Evolutionary conservation across 2,329 filamentous ascomycete species (phyloP).

Genomic region (Botrytis medusae): DNA sequence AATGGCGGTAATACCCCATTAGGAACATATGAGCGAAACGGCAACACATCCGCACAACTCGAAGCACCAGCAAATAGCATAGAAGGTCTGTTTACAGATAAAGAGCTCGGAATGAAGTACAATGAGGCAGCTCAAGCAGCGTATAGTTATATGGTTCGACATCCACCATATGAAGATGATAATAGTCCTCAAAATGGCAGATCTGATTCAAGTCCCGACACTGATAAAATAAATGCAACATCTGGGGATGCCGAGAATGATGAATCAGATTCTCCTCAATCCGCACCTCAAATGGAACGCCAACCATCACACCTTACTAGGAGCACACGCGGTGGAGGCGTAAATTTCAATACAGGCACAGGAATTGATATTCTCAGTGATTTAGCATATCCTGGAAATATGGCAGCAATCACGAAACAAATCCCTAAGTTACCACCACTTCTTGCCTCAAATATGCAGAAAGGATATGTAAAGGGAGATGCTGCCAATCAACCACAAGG

Average conservation of each 20-base stretch:
- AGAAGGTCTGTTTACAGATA: conserved; percentile 70
- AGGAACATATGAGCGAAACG: conserved; percentile 61
- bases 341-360: conserved; percentile 53
- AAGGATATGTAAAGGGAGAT: conserved; percentile 33
- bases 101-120: conserved; percentile 65
- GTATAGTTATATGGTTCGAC: conserved; percentile 60
- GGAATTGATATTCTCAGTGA: conserved; percentile 61
- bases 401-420: conserved; percentile 41
- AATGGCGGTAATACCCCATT: conserved; percentile 58
- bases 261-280: conserved; percentile 49
- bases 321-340: conserved; percentile 55
- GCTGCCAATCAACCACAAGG: conserved; percentile 26
- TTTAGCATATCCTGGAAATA: conserved; percentile 58
- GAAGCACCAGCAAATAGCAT: conserved; percentile 61
- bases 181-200: conserved; percentile 47
- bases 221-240: conserved; percentile 49
- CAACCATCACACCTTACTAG: conserved; percentile 64
- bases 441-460: conserved; percentile 31
- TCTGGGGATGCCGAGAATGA: conserved; percentile 53
- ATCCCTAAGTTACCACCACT: conserved; percentile 39
- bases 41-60: conserved; percentile 51
- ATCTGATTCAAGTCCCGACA: conserved; percentile 43
- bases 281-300: conserved; percentile 60
- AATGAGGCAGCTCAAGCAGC: conserved; percentile 62
- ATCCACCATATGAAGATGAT: conserved; percentile 39